Evolutionary conservation across 495 filamentous ascomycete genomes (phyloP), one percentile per base, ranked within the genome.

Genomic region (Tirmania nivea): DNA sequence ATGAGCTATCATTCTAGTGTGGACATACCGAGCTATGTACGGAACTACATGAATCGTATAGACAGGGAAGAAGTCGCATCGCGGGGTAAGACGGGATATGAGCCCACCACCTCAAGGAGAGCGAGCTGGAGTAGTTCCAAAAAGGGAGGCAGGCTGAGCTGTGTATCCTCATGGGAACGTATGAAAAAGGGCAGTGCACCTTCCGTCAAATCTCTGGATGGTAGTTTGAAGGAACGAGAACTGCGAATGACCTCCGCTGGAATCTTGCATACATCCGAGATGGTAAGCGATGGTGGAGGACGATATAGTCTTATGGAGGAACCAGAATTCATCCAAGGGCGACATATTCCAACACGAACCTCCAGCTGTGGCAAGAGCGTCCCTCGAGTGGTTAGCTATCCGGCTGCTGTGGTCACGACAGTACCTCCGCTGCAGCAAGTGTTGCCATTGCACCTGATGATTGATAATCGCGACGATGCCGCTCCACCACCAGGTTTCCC

Each of bases 31-130:
- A 59, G 45, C 34, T 65, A 65, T 55, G 62, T 65, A 2, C 53
- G 62, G 34, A 65, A 65, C 48, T 65, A 66, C 47, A 60, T 63
- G 58, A 63, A 66, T 31, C 54, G 58, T 20, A 54, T 54, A 56
- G 60, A 7, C 47, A 58, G 8, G 67, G 71, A 8, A 74, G 72
- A 49, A 80, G 25, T 31, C 25, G 76, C 56, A 78, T 81, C 52
- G 74, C 59, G 57, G 31, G 17, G 21, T 37, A 34, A 11, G 16
- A 61, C 70, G 17, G 69, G 69, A 1, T 74, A 76, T 51, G 75
- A 76, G 54, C 25, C 49, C 8, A 39, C 14, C 36, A 36, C 25
- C 11, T n/a, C 51, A 36, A 36, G 51, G 12, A 36, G 51, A 14
- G 48, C n/a, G n/a, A 50, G 48, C 25, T 50, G 48, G 48, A 20